Percentiles rank a stretch among this genome's conserved stretches.
Conservation (phyloP, 371 early-diverging fungal species). For the Zopfochytrium polystomum region DNA sequence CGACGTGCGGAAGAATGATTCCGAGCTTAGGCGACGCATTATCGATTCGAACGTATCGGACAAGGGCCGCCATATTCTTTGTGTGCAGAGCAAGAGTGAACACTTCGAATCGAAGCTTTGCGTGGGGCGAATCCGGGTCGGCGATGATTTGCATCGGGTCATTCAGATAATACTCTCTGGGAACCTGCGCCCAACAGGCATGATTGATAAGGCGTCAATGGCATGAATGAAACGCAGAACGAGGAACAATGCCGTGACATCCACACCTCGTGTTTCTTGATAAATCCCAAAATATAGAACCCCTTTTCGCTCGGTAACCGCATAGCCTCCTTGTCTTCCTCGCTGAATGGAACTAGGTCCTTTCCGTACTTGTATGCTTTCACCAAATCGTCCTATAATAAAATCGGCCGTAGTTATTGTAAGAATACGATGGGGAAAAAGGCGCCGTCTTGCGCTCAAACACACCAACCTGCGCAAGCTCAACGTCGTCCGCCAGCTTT, state of each 20-base stretch:
- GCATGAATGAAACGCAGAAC: conserved; percentile 25
- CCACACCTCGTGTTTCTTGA: conserved; percentile 43
- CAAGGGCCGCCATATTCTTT: conserved; percentile 56
- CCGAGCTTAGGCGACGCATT: conserved; percentile 63
- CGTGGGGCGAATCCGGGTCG: conserved; percentile 32
- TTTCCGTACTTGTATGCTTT: conserved; percentile 70
- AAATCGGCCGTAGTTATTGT: conserved; percentile 4
- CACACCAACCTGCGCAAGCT: conserved; percentile 1
- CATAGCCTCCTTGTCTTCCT: conserved; percentile 58
- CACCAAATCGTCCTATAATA: conserved; percentile 52
- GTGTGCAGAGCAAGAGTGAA: conserved; percentile 56
- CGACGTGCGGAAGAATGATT: conserved; percentile 55
- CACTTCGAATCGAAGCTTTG: conserved; percentile 51
- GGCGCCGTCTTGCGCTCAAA: too few relatives aligned
- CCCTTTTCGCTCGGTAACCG: conserved; percentile 57
- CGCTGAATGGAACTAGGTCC: conserved; percentile 58
- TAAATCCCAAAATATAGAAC: conserved; percentile 61
- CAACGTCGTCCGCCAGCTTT: conserved; percentile 27
- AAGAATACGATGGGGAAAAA: not conserved
- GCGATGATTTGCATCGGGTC: conserved; percentile 55
- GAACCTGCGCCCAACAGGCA: conserved; percentile 43
- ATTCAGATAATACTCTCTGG: conserved; percentile 55
- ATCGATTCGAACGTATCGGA: conserved; percentile 58
- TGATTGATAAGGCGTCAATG: not conserved
- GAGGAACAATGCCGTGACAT: conserved; percentile 2